Conservation (phyloP, 805 yeast genomes). For the Candida lessepsii region DNA sequence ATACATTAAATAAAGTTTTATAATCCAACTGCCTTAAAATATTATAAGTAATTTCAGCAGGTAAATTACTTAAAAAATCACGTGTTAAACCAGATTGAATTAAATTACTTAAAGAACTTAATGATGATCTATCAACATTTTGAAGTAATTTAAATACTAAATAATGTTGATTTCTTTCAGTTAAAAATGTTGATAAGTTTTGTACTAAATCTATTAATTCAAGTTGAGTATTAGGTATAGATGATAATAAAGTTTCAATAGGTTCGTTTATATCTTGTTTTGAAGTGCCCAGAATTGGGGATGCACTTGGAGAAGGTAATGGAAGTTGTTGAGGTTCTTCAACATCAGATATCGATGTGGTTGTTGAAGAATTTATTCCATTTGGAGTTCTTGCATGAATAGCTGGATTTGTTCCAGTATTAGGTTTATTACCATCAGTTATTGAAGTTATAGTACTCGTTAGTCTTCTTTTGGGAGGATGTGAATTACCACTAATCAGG, state of each 20-base stretch:
- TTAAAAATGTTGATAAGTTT: slow-evolving; percentile 36
- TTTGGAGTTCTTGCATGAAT: slow-evolving; percentile 10
- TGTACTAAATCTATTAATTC: slow-evolving; percentile 41
- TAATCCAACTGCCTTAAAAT: slow-evolving; percentile 67
- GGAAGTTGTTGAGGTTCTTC: slow-evolving; percentile 53
- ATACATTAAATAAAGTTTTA: slow-evolving; percentile 55
- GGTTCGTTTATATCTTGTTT: slow-evolving; percentile 16
- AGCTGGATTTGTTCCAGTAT: neutral
- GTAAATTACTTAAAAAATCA: slow-evolving; percentile 70
- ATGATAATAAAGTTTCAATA: slow-evolving; percentile 19
- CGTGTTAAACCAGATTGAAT: slow-evolving; percentile 60
- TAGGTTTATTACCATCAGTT: slow-evolving; percentile 4
- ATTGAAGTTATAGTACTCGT: slow-evolving; percentile 20
- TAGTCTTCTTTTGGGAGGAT: slow-evolving; percentile 40
- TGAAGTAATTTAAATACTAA: slow-evolving; percentile 55
- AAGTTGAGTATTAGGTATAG: slow-evolving; percentile 30
- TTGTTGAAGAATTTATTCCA: slow-evolving; percentile 20
- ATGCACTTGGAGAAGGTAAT: slow-evolving; percentile 57
- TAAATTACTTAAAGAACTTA: slow-evolving; percentile 56
- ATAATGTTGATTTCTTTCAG: slow-evolving; percentile 47
- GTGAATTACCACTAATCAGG: slow-evolving; percentile 18
- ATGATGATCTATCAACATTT: slow-evolving; percentile 55
- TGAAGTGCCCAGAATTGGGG: slow-evolving; percentile 23
- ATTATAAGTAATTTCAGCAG: slow-evolving; percentile 68
- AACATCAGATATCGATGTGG: slow-evolving; percentile 35